phyloP scores from a whole-genome alignment of 352 stramenopile species.

The Thraustochytrium striatum region DNA sequence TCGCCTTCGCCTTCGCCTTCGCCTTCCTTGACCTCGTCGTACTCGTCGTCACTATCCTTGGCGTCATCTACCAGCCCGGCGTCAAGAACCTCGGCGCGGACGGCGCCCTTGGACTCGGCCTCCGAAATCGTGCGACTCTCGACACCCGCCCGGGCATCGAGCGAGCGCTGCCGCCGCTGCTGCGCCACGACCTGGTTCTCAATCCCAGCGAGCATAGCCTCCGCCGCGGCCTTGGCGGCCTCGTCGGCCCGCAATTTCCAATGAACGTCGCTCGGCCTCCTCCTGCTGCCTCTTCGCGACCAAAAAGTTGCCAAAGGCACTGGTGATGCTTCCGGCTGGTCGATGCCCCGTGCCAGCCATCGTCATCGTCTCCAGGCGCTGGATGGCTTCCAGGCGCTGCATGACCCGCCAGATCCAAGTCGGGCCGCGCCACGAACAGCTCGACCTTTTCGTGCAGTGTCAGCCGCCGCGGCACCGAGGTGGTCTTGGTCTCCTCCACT shows the following conservation, averaged over 20 bases:
- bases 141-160: too few species aligned
- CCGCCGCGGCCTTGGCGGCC: too few species aligned
- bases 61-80: too few species aligned
- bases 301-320: too few species aligned
- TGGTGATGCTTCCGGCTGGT: too few species aligned
- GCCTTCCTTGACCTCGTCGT: neutral
- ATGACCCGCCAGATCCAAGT: slow-evolving; percentile 39
- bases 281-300: too few species aligned
- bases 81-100: neutral
- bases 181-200: too few species aligned
- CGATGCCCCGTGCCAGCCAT: neutral
- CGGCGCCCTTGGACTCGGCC: neutral
- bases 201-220: too few species aligned
- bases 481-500: neutral
- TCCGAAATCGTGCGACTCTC: neutral
- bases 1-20: neutral
- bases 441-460: slow-evolving; percentile 34
- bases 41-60: neutral
- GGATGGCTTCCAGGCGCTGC: slow-evolving; percentile 28
- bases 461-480: neutral
- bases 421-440: slow-evolving; percentile 1
- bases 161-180: too few species aligned
- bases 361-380: slow-evolving; percentile 16
- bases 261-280: too few species aligned
- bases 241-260: too few species aligned